phyloP scores from a whole-genome alignment of 371 early-diverging fungal genomes.

The Mortierella sp. region DNA sequence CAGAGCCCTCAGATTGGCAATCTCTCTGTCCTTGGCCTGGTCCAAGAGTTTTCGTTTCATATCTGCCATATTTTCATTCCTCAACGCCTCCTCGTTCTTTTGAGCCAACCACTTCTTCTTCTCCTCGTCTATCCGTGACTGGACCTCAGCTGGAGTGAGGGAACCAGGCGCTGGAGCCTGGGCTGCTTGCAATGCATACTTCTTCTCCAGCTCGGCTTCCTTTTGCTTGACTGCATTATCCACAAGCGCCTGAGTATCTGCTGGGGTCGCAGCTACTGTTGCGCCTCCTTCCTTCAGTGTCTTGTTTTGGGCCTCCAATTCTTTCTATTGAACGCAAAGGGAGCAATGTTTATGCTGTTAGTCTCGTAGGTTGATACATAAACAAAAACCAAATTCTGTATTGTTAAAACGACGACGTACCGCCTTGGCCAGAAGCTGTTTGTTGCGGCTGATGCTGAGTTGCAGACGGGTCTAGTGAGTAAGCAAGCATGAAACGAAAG shows the following conservation, averaged over 20 bases:
- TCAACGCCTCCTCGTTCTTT: slow-evolving; percentile 43
- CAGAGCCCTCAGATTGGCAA: slow-evolving; percentile 28
- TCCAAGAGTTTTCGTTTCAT: slow-evolving; percentile 19
- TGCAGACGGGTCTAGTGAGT: slow-evolving; percentile 13
- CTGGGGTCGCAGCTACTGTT: not conserved
- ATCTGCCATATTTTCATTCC: slow-evolving; percentile 37
- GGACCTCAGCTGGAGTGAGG: slow-evolving; percentile 14
- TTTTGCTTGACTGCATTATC: slow-evolving; percentile 32
- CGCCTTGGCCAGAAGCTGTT: slow-evolving; percentile 16
- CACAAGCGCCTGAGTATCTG: slow-evolving; percentile 30
- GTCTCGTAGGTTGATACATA: not conserved
- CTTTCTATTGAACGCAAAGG: slow-evolving; percentile 16
- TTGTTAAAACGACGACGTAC: slow-evolving; percentile 11
- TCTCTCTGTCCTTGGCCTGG: slow-evolving; percentile 46
- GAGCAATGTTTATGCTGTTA: not conserved
- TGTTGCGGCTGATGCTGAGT: slow-evolving; percentile 33
- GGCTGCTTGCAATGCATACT: slow-evolving; percentile 23
- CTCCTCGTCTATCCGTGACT: slow-evolving; percentile 32
- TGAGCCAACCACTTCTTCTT: slow-evolving; percentile 27
- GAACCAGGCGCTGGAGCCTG: slow-evolving; percentile 19
- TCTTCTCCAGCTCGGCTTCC: slow-evolving; percentile 38
- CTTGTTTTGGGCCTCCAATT: slow-evolving; percentile 15
- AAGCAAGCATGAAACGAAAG: not conserved
- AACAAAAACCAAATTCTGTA: not conserved
- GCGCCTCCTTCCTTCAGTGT: not conserved